Conservation (phyloP, 2,329 filamentous ascomycete genomes). For the Aspergillus quadrilineatus region DNA sequence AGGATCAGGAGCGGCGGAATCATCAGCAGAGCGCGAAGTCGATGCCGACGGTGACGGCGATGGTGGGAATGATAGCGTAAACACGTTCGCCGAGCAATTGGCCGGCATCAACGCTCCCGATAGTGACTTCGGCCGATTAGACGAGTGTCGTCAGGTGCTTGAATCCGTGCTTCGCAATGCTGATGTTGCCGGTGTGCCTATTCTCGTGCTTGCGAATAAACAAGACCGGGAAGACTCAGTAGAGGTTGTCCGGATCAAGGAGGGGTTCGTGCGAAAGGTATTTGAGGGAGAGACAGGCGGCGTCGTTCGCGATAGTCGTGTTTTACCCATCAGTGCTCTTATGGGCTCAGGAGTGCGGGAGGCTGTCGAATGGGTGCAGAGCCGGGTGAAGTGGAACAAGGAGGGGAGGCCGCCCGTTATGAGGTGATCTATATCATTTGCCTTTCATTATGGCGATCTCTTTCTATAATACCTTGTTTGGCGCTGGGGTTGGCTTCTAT, state of each 20-base stretch:
- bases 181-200: conserved; percentile 85
- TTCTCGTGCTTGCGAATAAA: conserved; percentile 93
- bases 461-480: conserved; percentile 4
- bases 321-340: conserved; percentile 87
- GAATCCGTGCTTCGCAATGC: conserved; percentile 85
- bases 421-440: conserved; percentile 57
- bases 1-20: background rate
- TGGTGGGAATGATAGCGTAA: background rate
- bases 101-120: conserved; percentile 38
- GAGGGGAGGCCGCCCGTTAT: conserved; percentile 88
- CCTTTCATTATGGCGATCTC: background rate
- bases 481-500: conserved; percentile 8
- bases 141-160: conserved; percentile 85
- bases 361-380: conserved; percentile 95
- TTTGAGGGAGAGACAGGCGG: conserved; percentile 90
- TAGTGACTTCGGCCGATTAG: conserved; percentile 58
- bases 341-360: conserved; percentile 79
- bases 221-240: conserved; percentile 97
- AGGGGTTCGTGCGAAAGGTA: conserved; percentile 90
- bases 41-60: background rate
- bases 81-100: conserved; percentile 33
- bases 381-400: conserved; percentile 93
- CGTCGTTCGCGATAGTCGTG: conserved; percentile 83
- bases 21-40: background rate
- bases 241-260: conserved; percentile 95